phyloP scores from a whole-genome alignment of 2,329 filamentous ascomycete species.

The Nigrospora sphaerica region DNA sequence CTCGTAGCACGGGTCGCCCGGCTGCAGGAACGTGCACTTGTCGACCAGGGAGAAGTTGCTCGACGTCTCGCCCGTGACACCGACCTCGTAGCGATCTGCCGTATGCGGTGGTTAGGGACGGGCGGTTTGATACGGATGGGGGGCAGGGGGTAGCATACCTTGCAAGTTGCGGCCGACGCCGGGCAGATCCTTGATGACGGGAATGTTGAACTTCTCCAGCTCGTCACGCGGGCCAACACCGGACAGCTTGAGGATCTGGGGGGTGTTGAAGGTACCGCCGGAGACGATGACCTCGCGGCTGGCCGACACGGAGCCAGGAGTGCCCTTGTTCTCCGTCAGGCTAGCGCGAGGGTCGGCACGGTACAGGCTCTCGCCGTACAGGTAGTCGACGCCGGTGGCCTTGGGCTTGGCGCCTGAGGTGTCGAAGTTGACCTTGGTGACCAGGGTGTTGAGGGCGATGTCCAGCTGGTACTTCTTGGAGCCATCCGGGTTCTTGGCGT shows the following conservation, averaged over 20 bases:
- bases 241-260: slow-evolving; percentile 37
- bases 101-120: not conserved
- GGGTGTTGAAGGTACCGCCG: slow-evolving; percentile 38
- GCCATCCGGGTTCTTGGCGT: slow-evolving; percentile 38
- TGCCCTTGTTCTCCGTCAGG: slow-evolving; percentile 10
- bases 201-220: slow-evolving; percentile 35
- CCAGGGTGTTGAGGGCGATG: slow-evolving; percentile 27
- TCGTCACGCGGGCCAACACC: slow-evolving; percentile 34
- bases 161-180: slow-evolving; percentile 57
- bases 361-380: slow-evolving; percentile 32
- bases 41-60: slow-evolving; percentile 19
- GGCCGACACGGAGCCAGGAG: not conserved
- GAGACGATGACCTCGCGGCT: slow-evolving; percentile 28
- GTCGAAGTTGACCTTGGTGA: slow-evolving; percentile 32
- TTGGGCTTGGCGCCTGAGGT: slow-evolving; percentile 18
- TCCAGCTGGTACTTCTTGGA: slow-evolving; percentile 30
- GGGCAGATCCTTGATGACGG: slow-evolving; percentile 47
- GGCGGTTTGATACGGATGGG: no score
- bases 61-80: slow-evolving; percentile 29
- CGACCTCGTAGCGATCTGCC: slow-evolving; percentile 39
- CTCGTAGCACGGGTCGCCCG: slow-evolving; percentile 23
- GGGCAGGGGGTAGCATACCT: slow-evolving; percentile 12
- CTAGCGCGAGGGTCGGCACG: slow-evolving; percentile 30
- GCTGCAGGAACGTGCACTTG: slow-evolving; percentile 21
- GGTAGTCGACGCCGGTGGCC: slow-evolving; percentile 32